These are phyloP conservation scores for Chenopodium quinoa DNA, from an alignment of 148 eudicot species.

Conservation along the genomic window DNA sequence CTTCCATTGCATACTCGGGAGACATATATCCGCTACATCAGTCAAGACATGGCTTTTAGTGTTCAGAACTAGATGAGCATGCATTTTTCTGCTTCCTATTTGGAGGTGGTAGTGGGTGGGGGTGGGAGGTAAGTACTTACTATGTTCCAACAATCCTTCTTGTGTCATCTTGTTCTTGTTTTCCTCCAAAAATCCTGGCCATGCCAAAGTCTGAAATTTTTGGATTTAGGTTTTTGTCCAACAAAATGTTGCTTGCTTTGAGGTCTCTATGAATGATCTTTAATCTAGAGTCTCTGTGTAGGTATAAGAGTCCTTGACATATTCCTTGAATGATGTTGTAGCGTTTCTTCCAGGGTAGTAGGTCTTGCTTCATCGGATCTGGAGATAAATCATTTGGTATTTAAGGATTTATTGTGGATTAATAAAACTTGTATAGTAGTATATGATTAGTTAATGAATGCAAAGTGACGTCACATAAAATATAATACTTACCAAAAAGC, in stretches of 20 bases:
- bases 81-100: no score
- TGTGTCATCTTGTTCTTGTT: conserved; percentile 34
- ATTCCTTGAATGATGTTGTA: conserved; percentile 33
- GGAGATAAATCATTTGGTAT: neutral
- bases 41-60: conserved; percentile 21
- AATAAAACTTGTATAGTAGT: no score
- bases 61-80: no score
- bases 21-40: conserved; percentile 6
- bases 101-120: no score
- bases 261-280: neutral
- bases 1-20: conserved; percentile 58
- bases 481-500: conserved; percentile 32
- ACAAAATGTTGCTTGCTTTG: conserved; percentile 29
- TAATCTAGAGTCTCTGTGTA: conserved; percentile 20
- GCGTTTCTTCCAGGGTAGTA: conserved; percentile 32
- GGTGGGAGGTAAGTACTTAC: conserved; percentile 22
- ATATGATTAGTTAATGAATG: no score
- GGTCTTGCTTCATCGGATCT: no score
- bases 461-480: no score
- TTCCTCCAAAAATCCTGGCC: conserved; percentile 35
- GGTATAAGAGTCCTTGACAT: conserved; percentile 30
- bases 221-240: conserved; percentile 22
- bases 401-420: neutral
- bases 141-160: conserved; percentile 41
- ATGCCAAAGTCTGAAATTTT: conserved; percentile 50